Conservation (phyloP, 345 rosid species). For the Eucalyptus rudis region DNA sequence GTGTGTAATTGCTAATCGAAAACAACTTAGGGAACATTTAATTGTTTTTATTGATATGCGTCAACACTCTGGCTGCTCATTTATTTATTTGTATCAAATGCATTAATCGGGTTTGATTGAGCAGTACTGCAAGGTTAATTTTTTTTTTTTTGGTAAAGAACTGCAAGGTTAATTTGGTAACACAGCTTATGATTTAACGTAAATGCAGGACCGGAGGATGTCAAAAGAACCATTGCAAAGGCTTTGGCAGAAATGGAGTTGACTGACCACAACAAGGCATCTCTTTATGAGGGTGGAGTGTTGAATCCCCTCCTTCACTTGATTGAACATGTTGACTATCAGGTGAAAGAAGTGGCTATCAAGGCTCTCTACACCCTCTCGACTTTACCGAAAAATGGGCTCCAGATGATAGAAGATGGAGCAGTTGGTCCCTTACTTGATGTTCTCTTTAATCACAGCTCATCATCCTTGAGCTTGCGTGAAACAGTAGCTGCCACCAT, state of each 20-base stretch:
- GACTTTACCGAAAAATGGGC: slow-evolving; percentile 35
- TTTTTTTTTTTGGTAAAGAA: too few species aligned
- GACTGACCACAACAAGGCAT: slow-evolving; percentile 46
- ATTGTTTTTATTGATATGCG: too few species aligned
- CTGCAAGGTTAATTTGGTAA: not conserved
- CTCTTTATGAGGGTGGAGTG: slow-evolving; percentile 39
- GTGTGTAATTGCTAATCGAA: too few species aligned
- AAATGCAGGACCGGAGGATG: slow-evolving; percentile 44
- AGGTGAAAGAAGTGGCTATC: slow-evolving; percentile 26
- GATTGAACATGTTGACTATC: slow-evolving; percentile 17
- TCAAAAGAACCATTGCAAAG: slow-evolving; percentile 30
- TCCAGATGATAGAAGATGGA: slow-evolving; percentile 55
- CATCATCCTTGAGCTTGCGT: slow-evolving; percentile 28
- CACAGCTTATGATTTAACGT: not conserved
- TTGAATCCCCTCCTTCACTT: slow-evolving; percentile 37
- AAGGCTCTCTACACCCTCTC: slow-evolving; percentile 47
- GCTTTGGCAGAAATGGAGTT: slow-evolving; percentile 53
- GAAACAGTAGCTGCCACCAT: slow-evolving; percentile 41
- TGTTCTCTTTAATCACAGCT: slow-evolving; percentile 28
- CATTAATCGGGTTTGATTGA: not conserved
- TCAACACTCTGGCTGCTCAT: not conserved
- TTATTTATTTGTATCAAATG: not conserved
- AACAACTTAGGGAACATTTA: too few species aligned
- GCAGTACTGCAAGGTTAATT: not conserved
- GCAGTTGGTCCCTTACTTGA: slow-evolving; percentile 28